Evolutionary conservation across 2,329 filamentous ascomycete genomes (phyloP).

Genomic region (Raffaelea albimanens): DNA sequence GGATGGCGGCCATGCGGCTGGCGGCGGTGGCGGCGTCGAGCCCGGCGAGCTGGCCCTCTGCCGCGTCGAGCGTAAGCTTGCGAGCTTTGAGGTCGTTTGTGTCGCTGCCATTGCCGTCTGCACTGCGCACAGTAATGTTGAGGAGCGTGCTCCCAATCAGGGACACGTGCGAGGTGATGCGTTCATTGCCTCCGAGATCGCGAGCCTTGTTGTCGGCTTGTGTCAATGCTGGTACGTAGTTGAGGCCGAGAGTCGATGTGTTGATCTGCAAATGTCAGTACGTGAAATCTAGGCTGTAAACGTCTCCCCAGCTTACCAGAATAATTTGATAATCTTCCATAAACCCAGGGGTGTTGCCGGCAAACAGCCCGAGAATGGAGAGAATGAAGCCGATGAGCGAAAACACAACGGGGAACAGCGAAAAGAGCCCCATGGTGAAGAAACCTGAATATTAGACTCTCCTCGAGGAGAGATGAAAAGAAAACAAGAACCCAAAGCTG

Average conservation of each 20-base stretch:
- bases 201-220: slow-evolving; percentile 14
- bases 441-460: too few relatives aligned
- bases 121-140: slow-evolving; percentile 1
- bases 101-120: slow-evolving; percentile 6
- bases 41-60: slow-evolving; percentile 14
- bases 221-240: slow-evolving; percentile 18
- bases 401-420: slow-evolving; percentile 20
- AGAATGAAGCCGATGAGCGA: slow-evolving; percentile 26
- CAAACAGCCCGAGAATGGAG: slow-evolving; percentile 25
- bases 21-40: slow-evolving; percentile 13
- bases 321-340: slow-evolving; percentile 29
- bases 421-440: slow-evolving; percentile 2
- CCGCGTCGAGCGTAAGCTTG: slow-evolving; percentile 11
- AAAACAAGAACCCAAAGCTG: too few relatives aligned
- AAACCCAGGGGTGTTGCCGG: slow-evolving; percentile 25
- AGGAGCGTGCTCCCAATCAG: background rate
- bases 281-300: background rate
- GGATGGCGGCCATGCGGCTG: slow-evolving; percentile 16
- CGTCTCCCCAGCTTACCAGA: slow-evolving; percentile 19
- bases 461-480: too few relatives aligned
- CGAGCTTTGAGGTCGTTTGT: slow-evolving; percentile 3
- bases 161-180: background rate
- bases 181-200: slow-evolving; percentile 10
- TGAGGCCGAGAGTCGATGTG: slow-evolving; percentile 29
- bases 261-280: slow-evolving; percentile 23